A percentile compares a stretch with the other conserved stretches of the same genome.
Conservation (phyloP, 2,329 filamentous ascomycete genomes). For the Neobulgaria alba region DNA sequence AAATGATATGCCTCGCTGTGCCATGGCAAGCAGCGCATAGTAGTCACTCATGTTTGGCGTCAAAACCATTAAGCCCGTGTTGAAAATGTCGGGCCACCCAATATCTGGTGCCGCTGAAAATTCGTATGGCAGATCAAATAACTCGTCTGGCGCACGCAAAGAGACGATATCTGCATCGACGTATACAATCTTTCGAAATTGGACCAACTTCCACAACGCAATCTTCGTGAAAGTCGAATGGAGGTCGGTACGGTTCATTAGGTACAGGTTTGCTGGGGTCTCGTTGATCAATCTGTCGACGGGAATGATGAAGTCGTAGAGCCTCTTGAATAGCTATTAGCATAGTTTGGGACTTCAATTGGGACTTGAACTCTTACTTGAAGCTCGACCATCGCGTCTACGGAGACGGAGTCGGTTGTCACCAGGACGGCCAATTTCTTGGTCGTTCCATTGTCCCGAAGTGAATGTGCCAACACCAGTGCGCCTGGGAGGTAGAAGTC, state of each 20-base stretch:
- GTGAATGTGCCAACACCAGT: constrained; percentile 85
- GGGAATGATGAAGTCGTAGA: constrained; percentile 85
- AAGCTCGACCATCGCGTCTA: constrained; percentile 69
- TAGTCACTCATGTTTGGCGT: constrained; percentile 82
- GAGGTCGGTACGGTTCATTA: constrained; percentile 88
- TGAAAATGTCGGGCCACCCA: constrained; percentile 97
- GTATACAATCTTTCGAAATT: constrained; percentile 90
- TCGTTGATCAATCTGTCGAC: constrained; percentile 72
- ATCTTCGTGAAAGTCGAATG: constrained; percentile 96
- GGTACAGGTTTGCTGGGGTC: constrained; percentile 70
- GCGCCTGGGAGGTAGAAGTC: constrained; percentile 92
- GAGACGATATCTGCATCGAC: constrained; percentile 92
- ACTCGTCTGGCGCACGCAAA: constrained; percentile 82
- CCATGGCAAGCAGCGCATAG: constrained; percentile 74
- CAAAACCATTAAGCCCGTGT: constrained; percentile 93
- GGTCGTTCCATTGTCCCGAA: constrained; percentile 79
- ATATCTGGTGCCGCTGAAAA: constrained; percentile 81
- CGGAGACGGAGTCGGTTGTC: constrained; percentile 69
- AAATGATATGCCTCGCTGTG: constrained; percentile 81
- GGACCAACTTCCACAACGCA: constrained; percentile 81
- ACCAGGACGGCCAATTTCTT: constrained; percentile 82
- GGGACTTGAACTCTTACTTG: constrained; percentile 43
- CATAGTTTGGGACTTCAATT: background rate
- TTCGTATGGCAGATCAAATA: constrained; percentile 58
- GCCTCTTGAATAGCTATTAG: constrained; percentile 41